These are phyloP conservation scores for Cystobasidium slooffiae DNA, from an alignment of 1,284 basidiomycete species.

Conservation along the genomic window DNA sequence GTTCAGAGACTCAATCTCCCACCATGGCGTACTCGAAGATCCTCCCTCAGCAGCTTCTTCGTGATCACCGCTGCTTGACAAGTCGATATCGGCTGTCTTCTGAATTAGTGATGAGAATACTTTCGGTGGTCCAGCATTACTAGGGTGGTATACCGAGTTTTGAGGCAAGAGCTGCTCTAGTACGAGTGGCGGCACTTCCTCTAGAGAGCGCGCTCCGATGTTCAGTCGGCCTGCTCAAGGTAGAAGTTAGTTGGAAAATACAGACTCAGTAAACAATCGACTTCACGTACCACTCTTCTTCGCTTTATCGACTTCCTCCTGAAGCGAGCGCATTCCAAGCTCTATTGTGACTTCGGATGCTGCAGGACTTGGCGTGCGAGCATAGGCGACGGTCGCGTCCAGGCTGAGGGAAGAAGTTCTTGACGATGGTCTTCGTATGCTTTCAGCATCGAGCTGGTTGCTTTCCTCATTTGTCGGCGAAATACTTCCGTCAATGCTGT, in stretches of 20 bases:
- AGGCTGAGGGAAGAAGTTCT: conserved; percentile 9
- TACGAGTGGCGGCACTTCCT: conserved; percentile 29
- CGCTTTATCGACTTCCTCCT: conserved; percentile 24
- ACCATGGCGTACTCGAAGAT: conserved; percentile 19
- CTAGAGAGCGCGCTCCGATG: conserved; percentile 21
- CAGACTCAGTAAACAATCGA: neutral
- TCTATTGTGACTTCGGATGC: conserved; percentile 17
- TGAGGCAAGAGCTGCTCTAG: conserved; percentile 27
- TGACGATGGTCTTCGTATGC: conserved; percentile 11
- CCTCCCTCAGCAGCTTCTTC: neutral
- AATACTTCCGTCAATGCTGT: neutral
- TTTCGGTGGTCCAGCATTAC: conserved; percentile 33
- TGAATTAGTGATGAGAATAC: conserved; percentile 4
- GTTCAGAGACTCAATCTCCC: conserved; percentile 28
- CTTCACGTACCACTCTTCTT: conserved; percentile 24
- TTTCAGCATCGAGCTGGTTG: neutral
- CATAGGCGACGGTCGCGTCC: neutral
- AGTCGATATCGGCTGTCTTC: conserved; percentile 12
- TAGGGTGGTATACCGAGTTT: conserved; percentile 39
- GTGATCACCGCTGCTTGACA: neutral
- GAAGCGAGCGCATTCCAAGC: conserved; percentile 18
- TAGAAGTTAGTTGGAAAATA: neutral
- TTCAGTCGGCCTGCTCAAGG: conserved; percentile 34
- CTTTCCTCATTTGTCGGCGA: conserved; percentile 1
- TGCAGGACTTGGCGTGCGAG: conserved; percentile 5